Conservation (phyloP, 1,139 yeast genomes). For the Lodderomyces margitis region DNA sequence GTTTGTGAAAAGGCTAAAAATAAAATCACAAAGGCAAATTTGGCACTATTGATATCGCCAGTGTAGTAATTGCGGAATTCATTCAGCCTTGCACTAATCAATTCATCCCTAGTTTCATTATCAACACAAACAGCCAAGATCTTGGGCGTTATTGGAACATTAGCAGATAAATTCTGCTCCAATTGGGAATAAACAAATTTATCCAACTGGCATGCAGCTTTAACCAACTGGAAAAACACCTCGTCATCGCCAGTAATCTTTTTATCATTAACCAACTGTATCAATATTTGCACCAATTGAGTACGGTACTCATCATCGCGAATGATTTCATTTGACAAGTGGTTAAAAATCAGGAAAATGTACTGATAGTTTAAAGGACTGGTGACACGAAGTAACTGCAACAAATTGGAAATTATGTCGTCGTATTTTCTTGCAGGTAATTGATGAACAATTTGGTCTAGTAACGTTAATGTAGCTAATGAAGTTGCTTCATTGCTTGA, state of each 20-base stretch:
- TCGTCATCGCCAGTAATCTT: slow-evolving; percentile 13
- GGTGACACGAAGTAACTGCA: slow-evolving; percentile 13
- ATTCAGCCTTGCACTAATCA: slow-evolving; percentile 28
- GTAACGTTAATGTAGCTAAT: slow-evolving; percentile 23
- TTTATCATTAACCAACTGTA: slow-evolving; percentile 14
- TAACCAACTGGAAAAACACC: slow-evolving; percentile 15
- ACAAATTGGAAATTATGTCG: slow-evolving; percentile 11
- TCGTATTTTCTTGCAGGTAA: slow-evolving; percentile 6
- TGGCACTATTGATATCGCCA: slow-evolving; percentile 16
- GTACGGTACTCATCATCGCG: slow-evolving; percentile 5
- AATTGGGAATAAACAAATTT: slow-evolving; percentile 13
- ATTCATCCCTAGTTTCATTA: slow-evolving; percentile 27
- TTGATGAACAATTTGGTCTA: slow-evolving; percentile 17
- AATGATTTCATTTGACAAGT: slow-evolving; percentile 7
- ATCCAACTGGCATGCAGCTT: slow-evolving; percentile 8
- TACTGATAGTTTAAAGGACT: slow-evolving; percentile 13
- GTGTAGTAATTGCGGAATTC: slow-evolving; percentile 29
- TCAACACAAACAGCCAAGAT: slow-evolving; percentile 43
- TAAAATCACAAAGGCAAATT: slow-evolving; percentile 29
- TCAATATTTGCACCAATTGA: slow-evolving; percentile 9
- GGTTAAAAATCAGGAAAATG: slow-evolving; percentile 14
- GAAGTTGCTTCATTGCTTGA: slow-evolving; percentile 29
- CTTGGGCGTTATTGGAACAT: slow-evolving; percentile 29
- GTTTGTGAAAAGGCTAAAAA: slow-evolving; percentile 45
- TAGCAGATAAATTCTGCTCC: slow-evolving; percentile 16